phyloP scores from a whole-genome alignment of 2,329 filamentous ascomycete species.

The Colletotrichum karsti region DNA sequence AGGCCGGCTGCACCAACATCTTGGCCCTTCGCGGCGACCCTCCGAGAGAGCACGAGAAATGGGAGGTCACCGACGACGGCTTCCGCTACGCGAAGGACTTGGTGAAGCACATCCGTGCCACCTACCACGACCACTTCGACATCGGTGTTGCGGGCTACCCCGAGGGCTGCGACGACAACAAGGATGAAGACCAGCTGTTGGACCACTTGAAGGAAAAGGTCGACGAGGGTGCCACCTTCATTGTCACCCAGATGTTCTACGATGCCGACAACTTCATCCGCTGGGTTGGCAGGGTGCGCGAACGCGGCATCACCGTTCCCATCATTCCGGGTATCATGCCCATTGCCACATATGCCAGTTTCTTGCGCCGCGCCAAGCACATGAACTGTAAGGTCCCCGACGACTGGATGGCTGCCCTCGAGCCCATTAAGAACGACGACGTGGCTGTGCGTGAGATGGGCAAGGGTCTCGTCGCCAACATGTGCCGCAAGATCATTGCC shows the following conservation, averaged over 20 bases:
- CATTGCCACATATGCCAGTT: conserved; percentile 94
- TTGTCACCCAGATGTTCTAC: conserved; percentile 99
- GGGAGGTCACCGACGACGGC: conserved; percentile 85
- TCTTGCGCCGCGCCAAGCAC: conserved; percentile 89
- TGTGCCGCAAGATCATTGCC: conserved; percentile 87
- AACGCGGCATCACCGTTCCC: conserved; percentile 82
- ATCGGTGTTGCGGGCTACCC: conserved; percentile 98
- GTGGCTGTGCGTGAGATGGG: conserved; percentile 90
- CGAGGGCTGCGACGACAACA: conserved; percentile 93
- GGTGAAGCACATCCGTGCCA: conserved; percentile 81
- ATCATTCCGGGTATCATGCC: conserved; percentile 88
- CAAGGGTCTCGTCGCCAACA: conserved; percentile 84
- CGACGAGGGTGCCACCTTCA: conserved; percentile 90
- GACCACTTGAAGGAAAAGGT: conserved; percentile 95
- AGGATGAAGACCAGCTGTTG: conserved; percentile 84
- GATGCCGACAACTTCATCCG: conserved; percentile 93
- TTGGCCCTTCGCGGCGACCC: conserved; percentile 93
- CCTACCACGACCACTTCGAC: conserved; percentile 82
- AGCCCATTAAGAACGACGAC: conserved; percentile 97
- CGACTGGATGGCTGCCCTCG: conserved; percentile 81
- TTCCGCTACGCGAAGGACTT: conserved; percentile 95
- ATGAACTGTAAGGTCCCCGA: conserved; percentile 87
- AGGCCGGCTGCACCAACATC: conserved; percentile 96
- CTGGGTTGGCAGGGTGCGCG: conserved; percentile 89
- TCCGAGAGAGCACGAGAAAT: conserved; percentile 91